These are phyloP conservation scores for Cruciata laevipes DNA, from an alignment of 257 asterid genomes.

Conservation along the genomic window DNA sequence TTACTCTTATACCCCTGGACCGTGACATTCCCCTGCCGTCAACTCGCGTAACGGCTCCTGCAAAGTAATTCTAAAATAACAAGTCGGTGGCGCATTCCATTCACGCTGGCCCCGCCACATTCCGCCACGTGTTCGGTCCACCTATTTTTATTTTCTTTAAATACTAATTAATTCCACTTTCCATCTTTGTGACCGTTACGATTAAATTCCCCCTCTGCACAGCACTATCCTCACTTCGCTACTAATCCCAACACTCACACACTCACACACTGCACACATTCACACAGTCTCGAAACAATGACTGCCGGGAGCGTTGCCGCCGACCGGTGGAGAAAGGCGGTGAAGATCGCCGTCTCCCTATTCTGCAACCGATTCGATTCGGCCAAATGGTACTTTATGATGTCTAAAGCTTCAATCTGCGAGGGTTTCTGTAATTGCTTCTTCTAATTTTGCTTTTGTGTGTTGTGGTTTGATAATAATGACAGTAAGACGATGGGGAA, in stretches of 20 bases:
- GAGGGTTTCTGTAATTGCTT: neutral
- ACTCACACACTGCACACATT: neutral
- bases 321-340: conserved; percentile 57
- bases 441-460: neutral
- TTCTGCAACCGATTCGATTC: conserved; percentile 65
- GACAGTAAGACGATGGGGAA: conserved; percentile 89
- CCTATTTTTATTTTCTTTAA: conserved; percentile 6
- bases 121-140: conserved; percentile 30
- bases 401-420: neutral
- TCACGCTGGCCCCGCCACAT: conserved; percentile 8
- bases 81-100: conserved; percentile 18
- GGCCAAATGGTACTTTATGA: conserved; percentile 56
- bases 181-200: conserved; percentile 54
- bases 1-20: neutral
- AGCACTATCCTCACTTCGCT: conserved; percentile 8
- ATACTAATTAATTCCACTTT: conserved; percentile 10
- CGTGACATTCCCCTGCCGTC: conserved; percentile 8
- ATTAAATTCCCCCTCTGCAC: conserved; percentile 13
- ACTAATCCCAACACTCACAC: neutral
- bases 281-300: conserved; percentile 22
- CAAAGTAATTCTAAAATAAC: conserved; percentile 1
- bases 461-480: conserved; percentile 6
- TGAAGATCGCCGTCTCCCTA: conserved; percentile 47
- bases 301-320: conserved; percentile 41
- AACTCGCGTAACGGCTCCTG: conserved; percentile 15